Percentiles rank a stretch among this genome's conserved stretches.
Evolutionary conservation across 1,284 basidiomycete species (phyloP).

Genomic region (Exsudoporus floridanus): DNA sequence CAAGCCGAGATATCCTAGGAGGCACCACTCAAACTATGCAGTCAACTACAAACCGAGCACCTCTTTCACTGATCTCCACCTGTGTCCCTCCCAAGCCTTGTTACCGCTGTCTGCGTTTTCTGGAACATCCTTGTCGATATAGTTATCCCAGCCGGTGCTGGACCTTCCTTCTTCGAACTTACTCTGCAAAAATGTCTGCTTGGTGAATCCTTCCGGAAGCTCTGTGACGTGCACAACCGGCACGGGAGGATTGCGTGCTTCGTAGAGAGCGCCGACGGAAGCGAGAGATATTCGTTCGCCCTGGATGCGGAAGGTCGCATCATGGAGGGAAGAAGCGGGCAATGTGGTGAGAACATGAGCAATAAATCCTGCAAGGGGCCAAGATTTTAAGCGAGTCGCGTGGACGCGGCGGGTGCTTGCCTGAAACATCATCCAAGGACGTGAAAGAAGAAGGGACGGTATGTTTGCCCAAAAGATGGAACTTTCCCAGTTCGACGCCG

Average conservation of each 20-base stretch:
- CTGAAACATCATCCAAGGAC: slow-evolving; percentile 35
- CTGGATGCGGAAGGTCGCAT: slow-evolving; percentile 38
- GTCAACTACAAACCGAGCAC: slow-evolving; percentile 24
- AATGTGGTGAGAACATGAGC: slow-evolving; percentile 38
- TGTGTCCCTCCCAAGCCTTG: slow-evolving; percentile 30
- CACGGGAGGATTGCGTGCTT: slow-evolving; percentile 18
- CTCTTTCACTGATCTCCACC: slow-evolving; percentile 31
- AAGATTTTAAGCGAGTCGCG: not conserved
- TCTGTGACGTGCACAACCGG: slow-evolving; percentile 24
- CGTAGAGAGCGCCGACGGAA: slow-evolving; percentile 27
- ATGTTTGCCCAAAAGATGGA: slow-evolving; percentile 36
- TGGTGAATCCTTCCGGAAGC: slow-evolving; percentile 32
- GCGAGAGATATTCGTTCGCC: slow-evolving; percentile 36
- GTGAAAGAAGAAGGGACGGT: slow-evolving; percentile 34
- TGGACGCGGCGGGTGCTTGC: slow-evolving; percentile 9
- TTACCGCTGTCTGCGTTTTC: slow-evolving; percentile 29
- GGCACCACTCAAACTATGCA: not conserved
- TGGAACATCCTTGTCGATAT: slow-evolving; percentile 23
- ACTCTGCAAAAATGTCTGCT: slow-evolving; percentile 32
- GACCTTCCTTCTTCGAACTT: slow-evolving; percentile 25
- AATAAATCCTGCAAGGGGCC: slow-evolving; percentile 28
- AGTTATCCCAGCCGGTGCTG: slow-evolving; percentile 36
- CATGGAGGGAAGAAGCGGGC: slow-evolving; percentile 29
- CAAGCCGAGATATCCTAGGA: not conserved
- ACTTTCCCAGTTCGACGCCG: slow-evolving; percentile 31